Base-by-base conservation (phyloP, 1,284 basidiomycete species). In the Wallemia mellicola region DNA sequence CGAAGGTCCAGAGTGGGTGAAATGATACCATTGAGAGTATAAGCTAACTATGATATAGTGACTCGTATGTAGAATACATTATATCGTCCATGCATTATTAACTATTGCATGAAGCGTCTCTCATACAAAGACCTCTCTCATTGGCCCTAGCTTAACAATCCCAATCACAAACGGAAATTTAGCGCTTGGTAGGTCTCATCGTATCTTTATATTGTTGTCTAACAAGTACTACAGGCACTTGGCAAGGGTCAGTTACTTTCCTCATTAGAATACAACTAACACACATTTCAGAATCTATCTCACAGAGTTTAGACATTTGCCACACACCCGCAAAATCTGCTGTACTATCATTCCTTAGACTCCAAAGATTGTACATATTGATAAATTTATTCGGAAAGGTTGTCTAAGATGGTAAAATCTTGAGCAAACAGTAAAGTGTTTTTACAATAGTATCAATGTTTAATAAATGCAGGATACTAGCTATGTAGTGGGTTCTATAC, bases 171-270 rank as follows among this genome's bases (percentile, higher is more conserved):
- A 83, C 61, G 86, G 83, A 1, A 74, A 75, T 57, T 72, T 92
- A 62, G 86, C 83, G 64, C 72, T 91, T 38, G 89, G 87, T 94
- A 87, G 88, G 88, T 92, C 75, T 86, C n/a, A n/a, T n/a, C n/a
- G n/a, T 82, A 75, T 55, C 63, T 32, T 33, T 59, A 22, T 58
- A 15, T 55, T 60, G 54, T 59, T 30, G 48, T 32, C 59, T 57
- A 54, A 59, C 24, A 58, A 27, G 27, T 59, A n/a, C 25, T 58
- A 14, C 54, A 62, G 28, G 27, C 58, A 32, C 48, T 57, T 27
- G 59, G 27, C 22, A 59, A 2, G 61, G 56, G 61, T 58, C 32
- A 27, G n/a, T 56, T 7, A 24, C 17, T 48, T 32, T 28, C 54
- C n/a, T 26, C 38, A 30, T 61, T 17, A 3, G 15, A 24, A 17